A percentile compares a stretch with the other conserved stretches of the same genome.
Evolutionary conservation across 176 grass and related monocot species (phyloP).

Genomic region (Dendrocalamus sinicus): DNA sequence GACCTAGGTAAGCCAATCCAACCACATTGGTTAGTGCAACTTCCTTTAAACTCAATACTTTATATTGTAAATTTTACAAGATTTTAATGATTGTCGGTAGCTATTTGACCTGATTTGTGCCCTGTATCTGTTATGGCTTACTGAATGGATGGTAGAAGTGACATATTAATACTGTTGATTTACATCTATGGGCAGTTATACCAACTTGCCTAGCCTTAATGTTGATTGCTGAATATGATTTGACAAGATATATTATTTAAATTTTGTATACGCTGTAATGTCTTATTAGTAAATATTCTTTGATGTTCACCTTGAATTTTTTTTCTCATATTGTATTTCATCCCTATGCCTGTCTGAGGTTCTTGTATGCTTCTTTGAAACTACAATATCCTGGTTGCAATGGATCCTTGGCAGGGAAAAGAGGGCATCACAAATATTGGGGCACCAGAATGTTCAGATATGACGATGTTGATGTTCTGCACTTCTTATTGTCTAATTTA

Average conservation of each 20-base stretch:
- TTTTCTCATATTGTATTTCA: conserved; percentile 28
- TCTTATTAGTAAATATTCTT: background rate
- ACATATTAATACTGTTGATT: background rate
- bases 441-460: conserved; percentile 98
- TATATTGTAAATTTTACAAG: background rate
- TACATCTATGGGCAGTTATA: background rate
- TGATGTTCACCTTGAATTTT: conserved; percentile 15
- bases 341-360: background rate
- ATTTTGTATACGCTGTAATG: background rate
- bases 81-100: background rate
- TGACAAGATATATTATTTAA: background rate
- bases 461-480: conserved; percentile 91
- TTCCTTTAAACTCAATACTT: background rate
- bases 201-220: background rate
- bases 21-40: background rate
- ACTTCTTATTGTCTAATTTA: conserved; percentile 96
- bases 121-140: background rate
- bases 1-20: background rate
- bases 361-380: conserved; percentile 38
- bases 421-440: conserved; percentile 97
- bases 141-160: background rate
- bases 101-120: background rate
- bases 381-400: conserved; percentile 6
- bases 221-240: background rate
- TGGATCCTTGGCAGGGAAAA: conserved; percentile 69